A percentile compares a stretch with the other conserved stretches of the same genome.
These are phyloP conservation scores for Aspergillus hancockii DNA, from an alignment of 495 filamentous ascomycete genomes.

Conservation along the genomic window DNA sequence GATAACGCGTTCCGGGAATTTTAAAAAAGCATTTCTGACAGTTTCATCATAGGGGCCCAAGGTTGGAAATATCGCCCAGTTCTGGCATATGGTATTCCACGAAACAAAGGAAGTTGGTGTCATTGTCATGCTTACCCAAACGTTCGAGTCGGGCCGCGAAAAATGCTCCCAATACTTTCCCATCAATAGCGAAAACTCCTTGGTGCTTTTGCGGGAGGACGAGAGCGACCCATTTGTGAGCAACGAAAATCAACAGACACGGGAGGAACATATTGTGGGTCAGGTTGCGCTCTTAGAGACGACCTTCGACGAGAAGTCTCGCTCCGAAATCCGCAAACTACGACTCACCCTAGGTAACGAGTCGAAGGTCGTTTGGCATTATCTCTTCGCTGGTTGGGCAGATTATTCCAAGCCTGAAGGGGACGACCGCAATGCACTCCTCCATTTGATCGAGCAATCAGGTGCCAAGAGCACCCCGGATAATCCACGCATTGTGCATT, in stretches of 20 bases:
- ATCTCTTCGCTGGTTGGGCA: constrained; percentile 90
- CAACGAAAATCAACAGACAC: constrained; percentile 26
- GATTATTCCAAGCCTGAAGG: constrained; percentile 88
- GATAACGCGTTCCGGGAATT: constrained; percentile 19
- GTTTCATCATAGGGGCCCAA: constrained; percentile 70
- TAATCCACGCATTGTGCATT: constrained; percentile 89
- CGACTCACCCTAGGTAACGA: constrained; percentile 55
- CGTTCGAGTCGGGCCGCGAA: constrained; percentile 75
- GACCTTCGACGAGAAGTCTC: constrained; percentile 45
- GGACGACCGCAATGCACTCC: constrained; percentile 73
- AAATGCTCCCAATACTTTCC: constrained; percentile 96
- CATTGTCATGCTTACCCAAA: constrained; percentile 95
- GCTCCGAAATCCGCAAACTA: constrained; percentile 58
- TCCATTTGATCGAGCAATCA: constrained; percentile 76
- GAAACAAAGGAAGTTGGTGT: constrained; percentile 78
- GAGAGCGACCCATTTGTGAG: constrained; percentile 31
- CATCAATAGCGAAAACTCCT: constrained; percentile 51
- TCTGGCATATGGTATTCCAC: constrained; percentile 96
- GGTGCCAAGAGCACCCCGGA: constrained; percentile 64
- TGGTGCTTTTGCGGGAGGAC: constrained; percentile 63
- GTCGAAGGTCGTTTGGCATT: constrained; percentile 79
- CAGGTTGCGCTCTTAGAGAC: constrained; percentile 53
- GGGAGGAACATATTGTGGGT: constrained; percentile 25
- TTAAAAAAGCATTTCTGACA: neutral
- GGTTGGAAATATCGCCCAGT: constrained; percentile 63